Conservation (phyloP, 148 eudicot genomes). For the Heliosperma pusillum region DNA sequence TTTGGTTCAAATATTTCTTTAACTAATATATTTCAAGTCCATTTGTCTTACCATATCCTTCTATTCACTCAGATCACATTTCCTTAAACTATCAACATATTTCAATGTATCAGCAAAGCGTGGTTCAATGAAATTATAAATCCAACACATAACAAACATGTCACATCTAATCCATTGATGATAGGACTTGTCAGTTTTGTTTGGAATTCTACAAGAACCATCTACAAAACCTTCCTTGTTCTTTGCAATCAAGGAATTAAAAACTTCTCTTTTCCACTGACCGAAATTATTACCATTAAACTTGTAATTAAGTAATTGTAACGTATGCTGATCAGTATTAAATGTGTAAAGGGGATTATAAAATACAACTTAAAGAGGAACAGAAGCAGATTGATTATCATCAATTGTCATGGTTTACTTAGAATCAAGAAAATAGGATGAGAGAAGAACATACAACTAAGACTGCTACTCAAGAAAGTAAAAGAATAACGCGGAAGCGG, state of each 20-base stretch:
- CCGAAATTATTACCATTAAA: background rate
- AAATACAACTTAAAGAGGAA: too few species aligned
- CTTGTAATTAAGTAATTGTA: background rate
- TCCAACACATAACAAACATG: background rate
- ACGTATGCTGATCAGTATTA: background rate
- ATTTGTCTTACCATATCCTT: constrained; percentile 10
- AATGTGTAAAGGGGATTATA: too few species aligned
- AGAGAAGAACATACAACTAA: too few species aligned
- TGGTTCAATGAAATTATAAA: background rate
- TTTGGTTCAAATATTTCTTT: background rate
- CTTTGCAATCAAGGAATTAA: background rate
- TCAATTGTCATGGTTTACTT: too few species aligned
- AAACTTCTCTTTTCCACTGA: background rate
- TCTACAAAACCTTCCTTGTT: background rate
- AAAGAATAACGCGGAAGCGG: too few species aligned
- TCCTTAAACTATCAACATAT: background rate
- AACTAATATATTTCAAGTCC: background rate
- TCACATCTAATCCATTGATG: constrained; percentile 4
- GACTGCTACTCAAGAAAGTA: too few species aligned
- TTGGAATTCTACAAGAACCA: background rate
- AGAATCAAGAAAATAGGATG: too few species aligned
- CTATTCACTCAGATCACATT: background rate
- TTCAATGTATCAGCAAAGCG: too few species aligned
- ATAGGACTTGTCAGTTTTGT: background rate
- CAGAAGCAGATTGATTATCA: too few species aligned